These are phyloP conservation scores for Neoscytalidium dimidiatum DNA, from an alignment of 2,329 filamentous ascomycete species.

Conservation along the genomic window DNA sequence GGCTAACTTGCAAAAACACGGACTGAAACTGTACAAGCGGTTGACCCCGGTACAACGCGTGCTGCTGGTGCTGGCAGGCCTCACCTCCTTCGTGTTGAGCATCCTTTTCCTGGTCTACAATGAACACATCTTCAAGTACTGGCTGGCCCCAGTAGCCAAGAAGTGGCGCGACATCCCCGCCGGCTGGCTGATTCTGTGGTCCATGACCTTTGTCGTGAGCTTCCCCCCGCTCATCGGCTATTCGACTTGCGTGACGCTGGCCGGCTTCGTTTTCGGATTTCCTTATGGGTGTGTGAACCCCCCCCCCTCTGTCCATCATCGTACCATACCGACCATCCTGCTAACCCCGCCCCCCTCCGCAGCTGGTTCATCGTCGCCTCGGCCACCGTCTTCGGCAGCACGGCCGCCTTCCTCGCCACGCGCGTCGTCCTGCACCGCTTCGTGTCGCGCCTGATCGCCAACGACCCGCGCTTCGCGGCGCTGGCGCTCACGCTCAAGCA, in stretches of 20 bases:
- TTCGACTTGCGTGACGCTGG: conserved; percentile 70
- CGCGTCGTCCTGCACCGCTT: conserved; percentile 76
- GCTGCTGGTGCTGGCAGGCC: conserved; percentile 53
- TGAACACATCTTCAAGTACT: conserved; percentile 72
- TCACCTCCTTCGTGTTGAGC: conserved; percentile 57
- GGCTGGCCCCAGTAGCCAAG: conserved; percentile 69
- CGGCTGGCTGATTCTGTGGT: conserved; percentile 76
- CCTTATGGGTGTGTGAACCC: conserved; percentile 71
- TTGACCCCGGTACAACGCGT: conserved; percentile 64
- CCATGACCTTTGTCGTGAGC: conserved; percentile 71
- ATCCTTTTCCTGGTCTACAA: conserved; percentile 77
- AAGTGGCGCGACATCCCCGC: conserved; percentile 73
- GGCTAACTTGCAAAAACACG: conserved; percentile 47
- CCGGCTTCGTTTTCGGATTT: conserved; percentile 72
- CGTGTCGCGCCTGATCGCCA: conserved; percentile 77
- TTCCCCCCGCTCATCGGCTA: conserved; percentile 91
- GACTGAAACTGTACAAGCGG: conserved; percentile 54
- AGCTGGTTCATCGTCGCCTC: conserved; percentile 83
- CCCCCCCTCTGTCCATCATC: neutral
- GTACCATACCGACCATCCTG: conserved; percentile 6
- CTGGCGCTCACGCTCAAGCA: conserved; percentile 84
- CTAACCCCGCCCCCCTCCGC: neutral
- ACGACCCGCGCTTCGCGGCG: conserved; percentile 85
- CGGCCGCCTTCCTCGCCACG: conserved; percentile 77
- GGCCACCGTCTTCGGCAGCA: conserved; percentile 77